Evolutionary conservation across 768 basidiomycete species (phyloP).

Genomic region (Pholiota molesta): DNA sequence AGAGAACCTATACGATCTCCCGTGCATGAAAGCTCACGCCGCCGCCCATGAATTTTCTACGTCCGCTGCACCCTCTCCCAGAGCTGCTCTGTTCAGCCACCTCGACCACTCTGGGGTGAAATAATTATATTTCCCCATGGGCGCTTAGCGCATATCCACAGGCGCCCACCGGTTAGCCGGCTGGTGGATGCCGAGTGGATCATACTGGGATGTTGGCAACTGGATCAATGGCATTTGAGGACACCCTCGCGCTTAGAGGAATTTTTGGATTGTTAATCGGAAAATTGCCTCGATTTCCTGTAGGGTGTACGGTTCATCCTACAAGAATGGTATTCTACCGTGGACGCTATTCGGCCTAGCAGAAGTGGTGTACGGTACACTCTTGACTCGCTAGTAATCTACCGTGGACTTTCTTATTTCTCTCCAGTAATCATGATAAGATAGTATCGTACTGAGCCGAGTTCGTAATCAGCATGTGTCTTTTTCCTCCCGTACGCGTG

Average conservation of each 20-base stretch:
- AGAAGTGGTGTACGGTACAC: neutral
- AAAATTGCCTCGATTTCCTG: slow-evolving; percentile 1
- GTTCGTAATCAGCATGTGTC: too few species aligned
- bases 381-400: neutral
- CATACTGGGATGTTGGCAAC: neutral
- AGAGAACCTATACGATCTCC: neutral
- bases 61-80: neutral
- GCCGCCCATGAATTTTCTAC: neutral
- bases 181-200: neutral
- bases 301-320: slow-evolving; percentile 1
- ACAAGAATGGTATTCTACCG: neutral
- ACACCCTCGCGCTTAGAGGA: neutral
- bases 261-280: neutral
- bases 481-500: too few species aligned
- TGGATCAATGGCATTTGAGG: neutral
- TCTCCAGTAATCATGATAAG: too few species aligned
- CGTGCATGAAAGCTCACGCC: neutral
- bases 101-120: neutral
- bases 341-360: slow-evolving; percentile 2
- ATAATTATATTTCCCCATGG: neutral
- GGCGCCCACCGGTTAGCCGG: neutral
- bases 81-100: neutral
- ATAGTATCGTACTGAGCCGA: too few species aligned
- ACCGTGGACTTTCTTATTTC: neutral
- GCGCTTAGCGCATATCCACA: neutral